Percentiles rank a stretch among this genome's conserved stretches.
phyloP scores from a whole-genome alignment of 1,139 yeast species.

The Wickerhamomyces sp. region DNA sequence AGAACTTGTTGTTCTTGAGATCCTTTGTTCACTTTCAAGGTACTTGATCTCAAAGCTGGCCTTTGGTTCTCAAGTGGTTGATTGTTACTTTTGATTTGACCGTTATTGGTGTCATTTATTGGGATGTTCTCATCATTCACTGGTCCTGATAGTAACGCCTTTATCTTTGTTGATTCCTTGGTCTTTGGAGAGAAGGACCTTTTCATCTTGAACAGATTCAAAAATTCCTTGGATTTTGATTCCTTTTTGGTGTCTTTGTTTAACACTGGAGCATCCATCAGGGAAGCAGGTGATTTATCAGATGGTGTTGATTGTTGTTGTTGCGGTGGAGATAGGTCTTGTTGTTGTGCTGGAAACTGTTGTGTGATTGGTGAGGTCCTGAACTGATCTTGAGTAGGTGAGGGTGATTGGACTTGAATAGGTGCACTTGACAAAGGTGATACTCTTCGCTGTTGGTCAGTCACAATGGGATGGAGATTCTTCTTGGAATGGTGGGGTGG shows the following conservation, averaged over 20 bases:
- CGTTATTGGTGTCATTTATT: not conserved
- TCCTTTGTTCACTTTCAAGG: constrained; percentile 10
- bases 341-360: not conserved
- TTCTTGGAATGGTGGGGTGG: constrained; percentile 1
- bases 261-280: not conserved
- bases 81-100: not conserved
- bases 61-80: constrained; percentile 7
- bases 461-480: not conserved
- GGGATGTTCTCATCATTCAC: constrained; percentile 5
- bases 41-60: constrained; percentile 12
- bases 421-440: constrained; percentile 6
- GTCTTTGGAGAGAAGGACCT: constrained; percentile 13
- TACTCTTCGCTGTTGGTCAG: constrained; percentile 1
- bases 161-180: not conserved
- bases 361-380: not conserved
- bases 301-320: not conserved
- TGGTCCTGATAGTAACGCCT: not conserved
- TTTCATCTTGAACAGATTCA: constrained; percentile 24
- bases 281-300: not conserved
- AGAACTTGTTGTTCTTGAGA: constrained; percentile 5
- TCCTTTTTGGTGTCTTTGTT: constrained; percentile 11
- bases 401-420: not conserved
- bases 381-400: not conserved
- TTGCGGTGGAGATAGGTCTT: not conserved
- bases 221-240: constrained; percentile 21